Conservation (phyloP, 1,284 basidiomycete species). For the Lignosus rhinocerotis region DNA sequence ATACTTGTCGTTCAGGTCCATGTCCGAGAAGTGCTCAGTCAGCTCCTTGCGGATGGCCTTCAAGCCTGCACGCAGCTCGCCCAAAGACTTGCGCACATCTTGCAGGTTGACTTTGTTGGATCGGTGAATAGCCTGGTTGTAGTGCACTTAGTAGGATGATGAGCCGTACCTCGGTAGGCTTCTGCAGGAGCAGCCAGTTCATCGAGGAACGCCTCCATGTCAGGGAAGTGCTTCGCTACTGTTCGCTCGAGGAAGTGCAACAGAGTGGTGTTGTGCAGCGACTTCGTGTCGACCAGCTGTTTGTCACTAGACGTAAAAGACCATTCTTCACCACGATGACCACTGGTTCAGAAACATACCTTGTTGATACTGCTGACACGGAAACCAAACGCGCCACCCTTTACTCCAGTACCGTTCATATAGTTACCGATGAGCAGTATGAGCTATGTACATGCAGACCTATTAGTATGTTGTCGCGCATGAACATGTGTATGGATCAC, state of each 20-base stretch:
- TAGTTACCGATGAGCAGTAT: slow-evolving; percentile 97
- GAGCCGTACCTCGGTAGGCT: slow-evolving; percentile 74
- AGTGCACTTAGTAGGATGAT: slow-evolving; percentile 2
- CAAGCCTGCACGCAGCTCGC: slow-evolving; percentile 78
- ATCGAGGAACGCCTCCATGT: slow-evolving; percentile 87
- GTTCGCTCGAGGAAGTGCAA: slow-evolving; percentile 95
- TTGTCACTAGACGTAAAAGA: not conserved
- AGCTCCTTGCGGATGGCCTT: slow-evolving; percentile 78
- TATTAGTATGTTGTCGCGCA: not conserved
- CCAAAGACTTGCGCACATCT: slow-evolving; percentile 74
- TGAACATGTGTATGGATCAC: slow-evolving; percentile 20
- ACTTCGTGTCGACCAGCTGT: slow-evolving; percentile 97
- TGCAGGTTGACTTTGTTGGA: slow-evolving; percentile 64
- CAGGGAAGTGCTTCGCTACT: slow-evolving; percentile 84
- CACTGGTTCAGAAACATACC: slow-evolving; percentile 41
- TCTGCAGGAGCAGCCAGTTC: slow-evolving; percentile 90
- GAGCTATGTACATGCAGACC: slow-evolving; percentile 48
- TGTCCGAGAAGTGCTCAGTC: slow-evolving; percentile 74
- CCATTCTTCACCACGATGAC: not conserved
- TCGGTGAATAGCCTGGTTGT: not conserved
- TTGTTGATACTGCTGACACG: slow-evolving; percentile 98
- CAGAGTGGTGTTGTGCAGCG: slow-evolving; percentile 88
- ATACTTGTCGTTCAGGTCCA: slow-evolving; percentile 74
- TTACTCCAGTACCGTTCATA: slow-evolving; percentile 96
- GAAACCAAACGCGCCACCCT: slow-evolving; percentile 98